Percentiles rank a stretch among this genome's conserved stretches.
phyloP scores from a whole-genome alignment of 768 basidiomycete genomes.

The Suillus brevipes region DNA sequence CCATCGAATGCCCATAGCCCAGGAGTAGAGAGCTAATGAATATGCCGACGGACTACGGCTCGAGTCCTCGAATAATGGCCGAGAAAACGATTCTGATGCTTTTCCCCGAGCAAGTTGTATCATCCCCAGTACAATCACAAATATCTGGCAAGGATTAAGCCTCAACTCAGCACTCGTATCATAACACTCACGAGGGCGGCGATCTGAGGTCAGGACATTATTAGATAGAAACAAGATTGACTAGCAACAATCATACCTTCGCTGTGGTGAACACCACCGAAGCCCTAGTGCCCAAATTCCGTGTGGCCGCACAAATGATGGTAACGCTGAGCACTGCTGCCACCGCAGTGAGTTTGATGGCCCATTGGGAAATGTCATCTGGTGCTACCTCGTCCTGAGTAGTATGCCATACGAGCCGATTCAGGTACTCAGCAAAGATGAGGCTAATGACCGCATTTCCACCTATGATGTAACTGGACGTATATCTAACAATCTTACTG shows the following conservation, averaged over 20 bases:
- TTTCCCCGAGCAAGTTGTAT: conserved; percentile 72
- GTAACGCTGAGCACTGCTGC: conserved; percentile 72
- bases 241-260: conserved; percentile 54
- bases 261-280: conserved; percentile 86
- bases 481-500: conserved; percentile 4
- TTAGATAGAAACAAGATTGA: background rate
- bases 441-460: conserved; percentile 83
- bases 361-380: conserved; percentile 83
- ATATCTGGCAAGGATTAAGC: conserved; percentile 43
- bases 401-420: conserved; percentile 81
- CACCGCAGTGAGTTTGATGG: conserved; percentile 83
- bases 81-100: conserved; percentile 64
- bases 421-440: conserved; percentile 91
- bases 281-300: conserved; percentile 75
- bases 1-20: conserved; percentile 96
- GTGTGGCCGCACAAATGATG: conserved; percentile 74
- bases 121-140: conserved; percentile 77
- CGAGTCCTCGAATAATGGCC: conserved; percentile 70
- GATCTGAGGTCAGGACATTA: conserved; percentile 42
- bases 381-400: conserved; percentile 71
- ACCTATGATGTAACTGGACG: conserved; percentile 39
- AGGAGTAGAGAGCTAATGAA: conserved; percentile 92
- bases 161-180: conserved; percentile 3
- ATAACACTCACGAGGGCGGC: conserved; percentile 57
- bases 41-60: conserved; percentile 80